Evolutionary conservation across 2,329 filamentous ascomycete genomes (phyloP).

Genomic region (Pseudopyricularia cyperi): DNA sequence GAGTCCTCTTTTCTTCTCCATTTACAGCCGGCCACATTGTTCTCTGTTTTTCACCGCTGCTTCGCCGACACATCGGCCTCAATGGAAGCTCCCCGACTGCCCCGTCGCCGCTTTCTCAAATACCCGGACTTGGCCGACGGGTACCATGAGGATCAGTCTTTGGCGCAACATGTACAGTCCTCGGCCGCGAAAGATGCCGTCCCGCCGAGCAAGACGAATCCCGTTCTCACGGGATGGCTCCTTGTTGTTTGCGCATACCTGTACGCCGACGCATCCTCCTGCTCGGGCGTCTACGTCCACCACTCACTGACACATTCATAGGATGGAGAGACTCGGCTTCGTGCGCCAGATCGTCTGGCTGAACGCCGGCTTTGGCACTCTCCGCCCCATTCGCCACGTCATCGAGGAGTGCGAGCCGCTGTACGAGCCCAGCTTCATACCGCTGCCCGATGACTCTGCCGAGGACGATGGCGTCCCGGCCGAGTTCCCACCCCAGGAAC

Average conservation of each 20-base stretch:
- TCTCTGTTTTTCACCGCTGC: background rate
- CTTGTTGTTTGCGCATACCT: conserved; percentile 39
- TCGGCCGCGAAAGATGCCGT: conserved; percentile 30
- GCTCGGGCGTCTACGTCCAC: background rate
- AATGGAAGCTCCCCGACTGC: background rate
- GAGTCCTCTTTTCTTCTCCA: too few species aligned
- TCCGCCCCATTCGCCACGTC: conserved; percentile 37
- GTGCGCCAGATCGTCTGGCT: conserved; percentile 45
- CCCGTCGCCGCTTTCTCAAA: conserved; percentile 17
- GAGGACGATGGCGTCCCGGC: conserved; percentile 6
- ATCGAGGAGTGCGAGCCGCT: conserved; percentile 37
- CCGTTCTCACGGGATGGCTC: conserved; percentile 40
- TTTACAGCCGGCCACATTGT: background rate
- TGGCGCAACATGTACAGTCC: conserved; percentile 5
- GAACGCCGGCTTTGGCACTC: conserved; percentile 48
- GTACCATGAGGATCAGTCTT: conserved; percentile 9
- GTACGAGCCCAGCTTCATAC: conserved; percentile 32
- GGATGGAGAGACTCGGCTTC: conserved; percentile 40
- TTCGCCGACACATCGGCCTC: background rate
- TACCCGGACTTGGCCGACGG: conserved; percentile 22
- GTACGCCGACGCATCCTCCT: conserved; percentile 23
- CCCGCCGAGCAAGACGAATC: conserved; percentile 31
- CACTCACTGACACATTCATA: conserved; percentile 12
- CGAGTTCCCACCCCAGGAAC: conserved; percentile 26
- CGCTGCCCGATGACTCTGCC: conserved; percentile 27